Base-by-base conservation (phyloP, 176 grass and related monocot genomes). In the Aegilops bicornis region DNA sequence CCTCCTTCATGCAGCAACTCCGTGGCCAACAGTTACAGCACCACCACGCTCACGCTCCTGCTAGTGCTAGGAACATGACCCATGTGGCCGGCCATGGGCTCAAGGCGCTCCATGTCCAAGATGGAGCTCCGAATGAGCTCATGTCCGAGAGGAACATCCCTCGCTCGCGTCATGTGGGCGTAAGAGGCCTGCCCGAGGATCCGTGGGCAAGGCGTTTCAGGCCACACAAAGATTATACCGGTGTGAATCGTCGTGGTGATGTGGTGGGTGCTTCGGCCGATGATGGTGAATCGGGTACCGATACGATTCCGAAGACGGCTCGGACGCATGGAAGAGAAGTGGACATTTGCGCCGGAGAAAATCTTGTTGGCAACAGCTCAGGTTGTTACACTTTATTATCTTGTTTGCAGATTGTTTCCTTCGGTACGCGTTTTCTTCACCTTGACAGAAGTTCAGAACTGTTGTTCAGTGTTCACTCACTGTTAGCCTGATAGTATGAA, bases 181-280 rank as follows among this genome's bases (percentile, higher is more conserved):
- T 37, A 79, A 81, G 39, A 6, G 27, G 32, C 22, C 78, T 89
- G 6, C 82, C 86, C 66, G 84, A 91, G 25, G 89, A 92, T 85
- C 81, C 81, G 2, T 92, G 88, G 88, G 75, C 86, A 6, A 94
- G 86, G 76, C 93, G 73, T 77, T 92, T 88, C 59, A 90, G 63
- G 36, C 79, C 89, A 52, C 60, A 59, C 64, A 52, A 17, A 17
- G 59, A 24, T 36, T 35, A 24, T 36, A 19, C 42, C 1, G 11
- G 27, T 82, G 7, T 42, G 19, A 84, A 82, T 22, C 67, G 5
- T 24, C 73, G 4, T 23, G 64, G 20, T 60, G 33, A 64, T 63
- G 50, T 33, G 20, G 7, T 65, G 32, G 68, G 64, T 54, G 42
- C 67, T 65, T 42, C 16, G 3, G 65, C 59, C 24, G 87, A 89